A percentile compares a stretch with the other conserved stretches of the same genome.
Evolutionary conservation across 768 basidiomycete genomes (phyloP).

Genomic region (Auriculariales sp.): DNA sequence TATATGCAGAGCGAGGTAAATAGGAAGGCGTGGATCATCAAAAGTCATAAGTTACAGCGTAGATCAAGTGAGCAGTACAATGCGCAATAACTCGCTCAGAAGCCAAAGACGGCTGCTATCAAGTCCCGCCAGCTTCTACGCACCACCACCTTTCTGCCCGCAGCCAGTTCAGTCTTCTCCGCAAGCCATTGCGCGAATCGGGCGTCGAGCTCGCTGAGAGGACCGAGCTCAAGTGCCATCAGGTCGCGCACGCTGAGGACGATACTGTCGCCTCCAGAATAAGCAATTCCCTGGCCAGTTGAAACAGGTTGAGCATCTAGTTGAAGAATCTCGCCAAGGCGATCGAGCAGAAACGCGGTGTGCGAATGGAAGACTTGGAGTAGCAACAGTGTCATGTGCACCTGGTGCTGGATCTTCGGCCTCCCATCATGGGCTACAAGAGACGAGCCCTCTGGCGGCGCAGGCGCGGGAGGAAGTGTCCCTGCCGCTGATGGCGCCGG

Average conservation of each 20-base stretch:
- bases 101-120: slow-evolving; percentile 27
- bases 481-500: background rate
- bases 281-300: slow-evolving; percentile 13
- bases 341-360: slow-evolving; percentile 40
- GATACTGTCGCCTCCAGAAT: slow-evolving; percentile 12
- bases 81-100: slow-evolving; percentile 11
- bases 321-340: slow-evolving; percentile 18
- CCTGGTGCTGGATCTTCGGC: slow-evolving; percentile 18
- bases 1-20: no score
- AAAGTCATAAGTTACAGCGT: background rate
- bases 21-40: no score
- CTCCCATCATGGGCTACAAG: slow-evolving; percentile 18
- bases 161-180: slow-evolving; percentile 34
- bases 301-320: background rate
- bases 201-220: slow-evolving; percentile 56
- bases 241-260: slow-evolving; percentile 51
- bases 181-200: slow-evolving; percentile 67
- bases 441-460: background rate
- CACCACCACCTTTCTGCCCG: slow-evolving; percentile 23
- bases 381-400: slow-evolving; percentile 38
- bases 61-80: background rate
- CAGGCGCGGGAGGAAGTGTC: background rate
- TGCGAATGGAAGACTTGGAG: slow-evolving; percentile 56
- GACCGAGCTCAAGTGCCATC: slow-evolving; percentile 54
- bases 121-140: slow-evolving; percentile 34